Percentiles rank a stretch among this genome's conserved stretches.
phyloP scores from a whole-genome alignment of 2,329 filamentous ascomycete genomes.

The Trichoderma simmonsii region DNA sequence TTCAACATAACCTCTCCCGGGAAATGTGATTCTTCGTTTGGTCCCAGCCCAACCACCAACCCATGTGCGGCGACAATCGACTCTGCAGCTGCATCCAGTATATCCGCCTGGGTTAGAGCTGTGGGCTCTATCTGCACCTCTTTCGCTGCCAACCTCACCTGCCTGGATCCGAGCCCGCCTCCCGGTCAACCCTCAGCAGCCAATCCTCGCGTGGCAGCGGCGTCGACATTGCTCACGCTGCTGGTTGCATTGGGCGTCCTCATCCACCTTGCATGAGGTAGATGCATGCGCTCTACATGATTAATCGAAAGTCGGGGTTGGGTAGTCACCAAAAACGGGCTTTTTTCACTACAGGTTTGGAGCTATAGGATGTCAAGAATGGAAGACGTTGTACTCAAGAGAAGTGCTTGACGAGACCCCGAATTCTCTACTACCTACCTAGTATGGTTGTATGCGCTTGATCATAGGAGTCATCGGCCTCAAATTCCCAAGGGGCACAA shows the following conservation, averaged over 20 bases:
- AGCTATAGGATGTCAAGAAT: neutral
- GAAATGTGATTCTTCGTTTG: neutral
- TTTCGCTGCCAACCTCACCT: neutral
- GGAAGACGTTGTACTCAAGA: neutral
- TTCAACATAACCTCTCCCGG: neutral
- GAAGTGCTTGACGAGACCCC: neutral
- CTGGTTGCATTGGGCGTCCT: neutral
- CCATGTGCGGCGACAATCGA: neutral
- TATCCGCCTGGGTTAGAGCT: neutral
- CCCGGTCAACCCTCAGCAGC: neutral
- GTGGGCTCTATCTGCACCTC: neutral
- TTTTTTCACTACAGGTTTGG: neutral
- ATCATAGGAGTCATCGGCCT: neutral
- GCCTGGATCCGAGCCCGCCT: neutral
- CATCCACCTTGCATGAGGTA: neutral
- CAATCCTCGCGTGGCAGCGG: neutral
- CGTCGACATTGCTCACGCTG: neutral
- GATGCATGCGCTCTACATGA: neutral
- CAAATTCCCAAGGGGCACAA: too few relatives aligned
- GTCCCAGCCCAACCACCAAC: neutral
- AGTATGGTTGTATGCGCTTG: neutral
- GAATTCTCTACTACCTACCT: neutral
- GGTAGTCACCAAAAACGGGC: too few relatives aligned
- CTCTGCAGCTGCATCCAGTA: neutral
- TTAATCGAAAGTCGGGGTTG: neutral